Evolutionary conservation across 129 eudicot species (phyloP).

Genomic region (Flaveria ramosissima): DNA sequence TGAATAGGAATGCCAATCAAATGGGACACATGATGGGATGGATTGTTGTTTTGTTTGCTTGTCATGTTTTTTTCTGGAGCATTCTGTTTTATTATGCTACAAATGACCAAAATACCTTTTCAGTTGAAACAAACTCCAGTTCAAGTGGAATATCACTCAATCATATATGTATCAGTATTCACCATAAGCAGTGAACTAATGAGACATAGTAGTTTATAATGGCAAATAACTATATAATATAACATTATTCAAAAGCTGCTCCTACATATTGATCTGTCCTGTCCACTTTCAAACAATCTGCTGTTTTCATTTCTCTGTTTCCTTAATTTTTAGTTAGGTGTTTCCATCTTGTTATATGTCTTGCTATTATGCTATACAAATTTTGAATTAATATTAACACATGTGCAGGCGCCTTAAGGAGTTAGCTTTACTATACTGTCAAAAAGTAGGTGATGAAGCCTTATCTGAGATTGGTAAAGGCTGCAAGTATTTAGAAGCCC

Average conservation of each 20-base stretch:
- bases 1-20: not conserved
- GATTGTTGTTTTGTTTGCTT: not conserved
- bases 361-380: not conserved
- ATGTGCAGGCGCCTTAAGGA: constrained; percentile 78
- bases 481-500: constrained; percentile 82
- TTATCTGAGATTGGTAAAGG: constrained; percentile 85
- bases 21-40: constrained; percentile 3
- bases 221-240: not conserved
- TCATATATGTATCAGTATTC: not conserved
- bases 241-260: not conserved
- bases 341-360: not conserved
- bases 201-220: not conserved
- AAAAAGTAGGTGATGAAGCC: constrained; percentile 65
- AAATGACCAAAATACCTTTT: not conserved
- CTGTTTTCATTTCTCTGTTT: not conserved
- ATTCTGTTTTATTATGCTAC: not conserved
- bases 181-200: not conserved
- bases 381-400: constrained; percentile 8
- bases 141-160: not conserved
- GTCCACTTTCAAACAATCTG: not conserved
- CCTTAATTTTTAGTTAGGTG: not conserved
- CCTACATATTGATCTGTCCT: not conserved
- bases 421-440: constrained; percentile 85
- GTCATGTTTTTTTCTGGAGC: not conserved
- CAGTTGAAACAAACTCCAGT: not conserved